Evolutionary conservation across 129 eudicot genomes (phyloP).

Genomic region (Lactuca saligna): DNA sequence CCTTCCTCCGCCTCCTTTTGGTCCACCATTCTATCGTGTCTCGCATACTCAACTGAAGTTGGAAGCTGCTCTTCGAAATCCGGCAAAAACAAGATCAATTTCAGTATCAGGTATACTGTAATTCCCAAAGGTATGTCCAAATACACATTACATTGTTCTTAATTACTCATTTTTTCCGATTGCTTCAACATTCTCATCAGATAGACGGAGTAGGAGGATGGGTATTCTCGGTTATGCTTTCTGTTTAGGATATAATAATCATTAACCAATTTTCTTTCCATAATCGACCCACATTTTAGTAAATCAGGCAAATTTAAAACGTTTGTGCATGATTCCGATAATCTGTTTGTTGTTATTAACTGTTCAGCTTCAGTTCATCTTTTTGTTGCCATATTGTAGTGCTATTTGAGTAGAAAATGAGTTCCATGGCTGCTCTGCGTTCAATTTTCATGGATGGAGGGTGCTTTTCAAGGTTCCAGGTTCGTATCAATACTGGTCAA

Average conservation of each 20-base stretch:
- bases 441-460: conserved; percentile 32
- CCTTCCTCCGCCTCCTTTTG: background rate
- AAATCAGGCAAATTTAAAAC: conserved; percentile 4
- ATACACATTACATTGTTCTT: conserved; percentile 5
- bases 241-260: no score
- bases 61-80: conserved; percentile 10
- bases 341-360: background rate
- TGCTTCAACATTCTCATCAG: background rate
- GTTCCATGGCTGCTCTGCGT: conserved; percentile 37
- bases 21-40: background rate
- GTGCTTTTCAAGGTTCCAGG: conserved; percentile 45
- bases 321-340: background rate
- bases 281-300: conserved; percentile 13
- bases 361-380: conserved; percentile 16
- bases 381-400: conserved; percentile 7
- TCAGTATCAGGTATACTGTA: background rate
- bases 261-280: background rate
- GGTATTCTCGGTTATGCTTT: no score
- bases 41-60: background rate
- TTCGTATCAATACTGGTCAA: conserved; percentile 5
- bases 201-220: no score
- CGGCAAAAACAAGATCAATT: background rate
- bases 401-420: conserved; percentile 27
- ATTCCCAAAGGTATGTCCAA: conserved; percentile 1
- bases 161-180: background rate